A percentile compares a stretch with the other conserved stretches of the same genome.
phyloP scores from a whole-genome alignment of 2,329 filamentous ascomycete genomes.

The Botrytis fragariae region DNA sequence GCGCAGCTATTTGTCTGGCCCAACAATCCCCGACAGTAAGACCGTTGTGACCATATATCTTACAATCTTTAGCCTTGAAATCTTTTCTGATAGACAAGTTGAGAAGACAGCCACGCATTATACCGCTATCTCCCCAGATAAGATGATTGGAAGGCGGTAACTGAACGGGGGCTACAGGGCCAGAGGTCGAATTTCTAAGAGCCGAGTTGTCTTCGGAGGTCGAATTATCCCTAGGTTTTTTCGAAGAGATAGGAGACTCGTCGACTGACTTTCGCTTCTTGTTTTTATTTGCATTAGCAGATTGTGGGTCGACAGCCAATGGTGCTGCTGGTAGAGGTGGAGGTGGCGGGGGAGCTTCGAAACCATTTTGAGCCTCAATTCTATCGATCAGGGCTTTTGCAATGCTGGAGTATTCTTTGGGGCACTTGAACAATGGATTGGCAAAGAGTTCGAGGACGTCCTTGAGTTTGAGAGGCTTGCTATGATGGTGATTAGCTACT shows the following conservation, averaged over 20 bases:
- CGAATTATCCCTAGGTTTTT: background rate
- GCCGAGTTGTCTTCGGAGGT: background rate
- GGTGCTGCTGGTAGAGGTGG: background rate
- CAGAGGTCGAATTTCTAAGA: too few species aligned
- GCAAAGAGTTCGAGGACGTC: background rate
- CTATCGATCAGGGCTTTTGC: background rate
- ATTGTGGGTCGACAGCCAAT: background rate
- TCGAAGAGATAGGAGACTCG: background rate
- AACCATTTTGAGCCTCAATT: slow-evolving; percentile 2
- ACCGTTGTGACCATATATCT: background rate
- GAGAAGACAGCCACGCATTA: background rate
- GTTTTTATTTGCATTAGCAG: background rate
- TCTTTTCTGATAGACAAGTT: too few species aligned
- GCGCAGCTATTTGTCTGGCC: background rate
- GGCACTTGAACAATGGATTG: background rate
- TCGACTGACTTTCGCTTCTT: background rate
- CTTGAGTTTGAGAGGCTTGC: background rate
- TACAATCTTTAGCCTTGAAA: too few species aligned
- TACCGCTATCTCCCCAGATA: background rate
- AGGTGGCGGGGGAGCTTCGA: background rate
- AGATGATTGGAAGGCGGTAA: slow-evolving; percentile 1
- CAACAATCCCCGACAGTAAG: background rate
- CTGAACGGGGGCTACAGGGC: too few species aligned
- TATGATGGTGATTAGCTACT: background rate
- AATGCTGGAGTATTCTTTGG: background rate